Base-by-base conservation (phyloP, 2,329 filamentous ascomycete genomes). In the Xylariaceae sp. region DNA sequence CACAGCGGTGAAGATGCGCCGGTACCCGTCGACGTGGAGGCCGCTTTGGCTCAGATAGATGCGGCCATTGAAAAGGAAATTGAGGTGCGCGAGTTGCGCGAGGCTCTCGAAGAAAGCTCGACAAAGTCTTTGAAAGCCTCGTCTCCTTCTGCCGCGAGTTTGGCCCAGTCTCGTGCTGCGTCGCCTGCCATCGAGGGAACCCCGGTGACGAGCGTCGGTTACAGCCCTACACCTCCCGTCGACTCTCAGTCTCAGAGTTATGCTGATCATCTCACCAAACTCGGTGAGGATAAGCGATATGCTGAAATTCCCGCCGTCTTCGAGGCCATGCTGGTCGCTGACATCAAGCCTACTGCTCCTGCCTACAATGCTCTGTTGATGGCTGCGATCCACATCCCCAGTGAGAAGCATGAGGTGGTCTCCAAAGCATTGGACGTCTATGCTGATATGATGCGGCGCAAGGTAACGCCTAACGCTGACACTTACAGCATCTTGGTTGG, bases 381-480 rank as follows among this genome's bases (percentile, higher is more conserved):
- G 68, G 90, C 94, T 4, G 92, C 92, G 11, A 90, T 97, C 62
- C 83, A 90, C 66, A 82, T 97, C 15, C 90, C 92, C 6, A 80
- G 81, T 23, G 87, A 90, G 73, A 89, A 87, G 74, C 88, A 88
- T 56, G 89, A 95, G 76, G 86, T 94, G 55, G 90, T 96, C 11
- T 88, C 91, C 62, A 96, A 96, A 77, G 92, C 91, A 4, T 82
- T 97, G 55, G 92, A 96, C 76, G 89, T 99, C 55, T 99, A 97
- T 74, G 88, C 92, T 13, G 92, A 97, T 72, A 97, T 99, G 94
- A 85, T 96, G 67, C 86, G 88, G 65, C 88, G 92, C 65, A 88
- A 88, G 67, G 87, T 97, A 23, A 77, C 83, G 17, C 92, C 93
- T 6, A 88, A 97, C 72, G 86, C 87, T 56, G 84, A 89, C 59